Conservation (phyloP, 208 protist genomes). For the Wallacemonas sp. region DNA sequence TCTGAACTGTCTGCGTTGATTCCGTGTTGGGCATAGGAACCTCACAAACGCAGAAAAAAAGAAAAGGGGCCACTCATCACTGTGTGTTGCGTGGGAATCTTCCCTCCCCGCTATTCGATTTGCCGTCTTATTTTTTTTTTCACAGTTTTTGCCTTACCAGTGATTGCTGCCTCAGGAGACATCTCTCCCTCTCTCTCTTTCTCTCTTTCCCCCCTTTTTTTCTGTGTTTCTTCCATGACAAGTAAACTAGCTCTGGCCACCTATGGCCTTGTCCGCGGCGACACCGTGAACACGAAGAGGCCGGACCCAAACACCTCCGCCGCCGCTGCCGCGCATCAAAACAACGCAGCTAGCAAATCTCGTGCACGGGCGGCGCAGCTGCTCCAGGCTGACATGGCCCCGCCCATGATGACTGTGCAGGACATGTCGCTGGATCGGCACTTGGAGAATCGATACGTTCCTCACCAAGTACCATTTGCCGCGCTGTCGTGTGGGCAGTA, state of each 20-base stretch:
- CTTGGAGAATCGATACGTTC: constrained; percentile 71
- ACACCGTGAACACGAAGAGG: background rate
- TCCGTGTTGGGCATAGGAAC: too few relatives aligned
- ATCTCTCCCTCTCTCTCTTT: background rate
- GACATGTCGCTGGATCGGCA: constrained; percentile 53
- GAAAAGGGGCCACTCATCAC: too few relatives aligned
- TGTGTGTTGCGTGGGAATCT: too few relatives aligned
- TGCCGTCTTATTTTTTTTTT: constrained; percentile 10
- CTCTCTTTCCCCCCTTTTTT: background rate
- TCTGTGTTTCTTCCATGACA: background rate
- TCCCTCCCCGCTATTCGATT: too few relatives aligned
- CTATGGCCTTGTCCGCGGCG: constrained; percentile 10
- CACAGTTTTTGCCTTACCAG: background rate
- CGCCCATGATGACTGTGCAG: constrained; percentile 20
- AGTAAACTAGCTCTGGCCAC: constrained; percentile 5
- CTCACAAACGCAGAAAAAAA: too few relatives aligned
- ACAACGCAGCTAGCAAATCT: constrained; percentile 26
- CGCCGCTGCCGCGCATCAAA: background rate
- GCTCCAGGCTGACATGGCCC: constrained; percentile 29
- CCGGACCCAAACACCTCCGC: constrained; percentile 7
- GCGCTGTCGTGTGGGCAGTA: constrained; percentile 53
- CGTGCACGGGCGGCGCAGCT: constrained; percentile 52
- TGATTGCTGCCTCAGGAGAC: background rate
- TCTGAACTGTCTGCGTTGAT: too few relatives aligned
- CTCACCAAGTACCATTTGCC: constrained; percentile 64